Evolutionary conservation across 2,329 filamentous ascomycete genomes (phyloP).

Genomic region (Trichoderma asperellum): DNA sequence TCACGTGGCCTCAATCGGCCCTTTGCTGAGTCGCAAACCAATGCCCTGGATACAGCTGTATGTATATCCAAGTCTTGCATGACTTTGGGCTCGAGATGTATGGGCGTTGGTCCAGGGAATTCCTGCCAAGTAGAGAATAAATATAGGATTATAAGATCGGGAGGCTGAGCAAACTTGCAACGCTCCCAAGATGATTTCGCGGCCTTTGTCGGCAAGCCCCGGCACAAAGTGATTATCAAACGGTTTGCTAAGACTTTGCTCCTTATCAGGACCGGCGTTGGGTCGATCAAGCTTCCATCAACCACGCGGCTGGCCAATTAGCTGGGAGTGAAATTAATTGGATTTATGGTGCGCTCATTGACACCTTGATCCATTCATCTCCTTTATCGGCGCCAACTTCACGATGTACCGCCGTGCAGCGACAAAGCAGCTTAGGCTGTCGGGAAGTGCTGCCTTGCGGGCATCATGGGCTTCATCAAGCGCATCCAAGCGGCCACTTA

Average conservation of each 20-base stretch:
- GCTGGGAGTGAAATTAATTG: neutral
- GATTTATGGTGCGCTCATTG: neutral
- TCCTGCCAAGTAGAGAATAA: neutral
- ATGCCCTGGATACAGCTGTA: neutral
- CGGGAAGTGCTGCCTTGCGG: slow-evolving; percentile 7
- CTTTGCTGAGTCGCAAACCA: neutral
- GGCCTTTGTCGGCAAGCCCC: slow-evolving; percentile 25
- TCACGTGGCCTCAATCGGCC: neutral
- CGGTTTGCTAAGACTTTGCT: slow-evolving; percentile 1
- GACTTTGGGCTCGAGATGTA: neutral
- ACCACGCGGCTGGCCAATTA: slow-evolving; percentile 4
- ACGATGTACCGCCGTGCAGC: slow-evolving; percentile 11
- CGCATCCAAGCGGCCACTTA: neutral
- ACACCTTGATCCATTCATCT: neutral
- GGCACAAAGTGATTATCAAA: slow-evolving; percentile 9
- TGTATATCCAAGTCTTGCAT: neutral
- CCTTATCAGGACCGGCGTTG: slow-evolving; percentile 1
- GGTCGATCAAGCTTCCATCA: slow-evolving; percentile 3
- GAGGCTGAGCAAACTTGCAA: neutral
- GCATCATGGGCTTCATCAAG: neutral
- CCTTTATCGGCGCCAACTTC: neutral
- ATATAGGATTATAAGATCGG: neutral
- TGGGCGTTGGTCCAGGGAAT: neutral
- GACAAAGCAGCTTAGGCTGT: slow-evolving; percentile 9
- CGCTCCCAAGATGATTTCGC: neutral